Percentiles rank a stretch among this genome's conserved stretches.
Evolutionary conservation across 2,329 filamentous ascomycete genomes (phyloP).

Genomic region (Pyrenophora seminiperda): DNA sequence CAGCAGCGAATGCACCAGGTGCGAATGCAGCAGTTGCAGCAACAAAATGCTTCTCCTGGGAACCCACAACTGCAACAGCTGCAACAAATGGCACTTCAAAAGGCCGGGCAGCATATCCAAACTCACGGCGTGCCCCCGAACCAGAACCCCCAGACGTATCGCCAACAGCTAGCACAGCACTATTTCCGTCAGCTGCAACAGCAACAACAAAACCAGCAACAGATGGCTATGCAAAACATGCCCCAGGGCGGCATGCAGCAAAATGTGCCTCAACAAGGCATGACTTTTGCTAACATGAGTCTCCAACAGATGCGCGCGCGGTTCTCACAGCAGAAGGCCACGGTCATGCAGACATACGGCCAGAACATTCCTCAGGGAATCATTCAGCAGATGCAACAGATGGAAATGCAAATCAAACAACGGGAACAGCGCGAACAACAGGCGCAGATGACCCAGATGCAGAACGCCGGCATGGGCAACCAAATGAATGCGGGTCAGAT

Average conservation of each 20-base stretch:
- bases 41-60: constrained; percentile 26
- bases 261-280: constrained; percentile 28
- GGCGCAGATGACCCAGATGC: constrained; percentile 26
- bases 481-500: constrained; percentile 36
- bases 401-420: constrained; percentile 35
- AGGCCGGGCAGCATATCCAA: constrained; percentile 41
- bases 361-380: constrained; percentile 34
- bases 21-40: constrained; percentile 38
- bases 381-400: constrained; percentile 34
- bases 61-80: constrained; percentile 33
- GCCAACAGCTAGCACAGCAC: constrained; percentile 32
- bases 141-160: constrained; percentile 34
- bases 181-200: constrained; percentile 34
- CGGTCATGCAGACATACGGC: constrained; percentile 32
- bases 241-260: constrained; percentile 30
- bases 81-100: constrained; percentile 41
- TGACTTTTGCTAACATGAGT: constrained; percentile 36
- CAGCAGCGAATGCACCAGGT: constrained; percentile 38
- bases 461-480: constrained; percentile 15
- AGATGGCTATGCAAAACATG: constrained; percentile 35
- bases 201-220: constrained; percentile 36
- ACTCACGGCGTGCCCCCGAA: constrained; percentile 40
- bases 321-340: constrained; percentile 32
- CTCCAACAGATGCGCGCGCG: constrained; percentile 33
- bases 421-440: constrained; percentile 31